Conservation (phyloP, 2,329 filamentous ascomycete species). For the Fusarium fujikuroi region DNA sequence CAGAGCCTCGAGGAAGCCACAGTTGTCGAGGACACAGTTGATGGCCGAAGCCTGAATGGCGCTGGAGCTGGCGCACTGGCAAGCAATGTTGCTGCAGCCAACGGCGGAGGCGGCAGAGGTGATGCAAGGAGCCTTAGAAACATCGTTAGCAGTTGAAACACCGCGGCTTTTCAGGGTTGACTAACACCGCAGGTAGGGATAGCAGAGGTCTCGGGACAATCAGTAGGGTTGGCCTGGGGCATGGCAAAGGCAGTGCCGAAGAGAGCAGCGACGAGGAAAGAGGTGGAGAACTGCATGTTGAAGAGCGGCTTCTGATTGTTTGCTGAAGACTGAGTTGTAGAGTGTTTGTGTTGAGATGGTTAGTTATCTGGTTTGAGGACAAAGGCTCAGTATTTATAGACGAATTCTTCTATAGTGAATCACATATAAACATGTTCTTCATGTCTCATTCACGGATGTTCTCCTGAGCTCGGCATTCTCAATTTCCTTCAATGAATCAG, state of each 20-base stretch:
- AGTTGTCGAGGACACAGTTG: slow-evolving; percentile 29
- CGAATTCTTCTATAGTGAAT: neutral
- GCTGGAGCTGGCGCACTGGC: slow-evolving; percentile 30
- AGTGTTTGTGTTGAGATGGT: neutral
- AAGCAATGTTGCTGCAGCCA: slow-evolving; percentile 31
- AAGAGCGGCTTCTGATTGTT: neutral
- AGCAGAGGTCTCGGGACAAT: slow-evolving; percentile 32
- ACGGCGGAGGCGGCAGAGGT: slow-evolving; percentile 28
- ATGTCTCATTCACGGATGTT: neutral
- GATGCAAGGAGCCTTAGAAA: slow-evolving; percentile 24
- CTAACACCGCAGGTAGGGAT: slow-evolving; percentile 37
- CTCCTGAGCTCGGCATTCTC: neutral
- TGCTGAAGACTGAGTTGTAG: neutral
- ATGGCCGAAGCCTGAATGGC: slow-evolving; percentile 32
- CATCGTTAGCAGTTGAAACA: neutral
- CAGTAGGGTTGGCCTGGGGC: slow-evolving; percentile 27
- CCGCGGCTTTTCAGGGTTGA: neutral
- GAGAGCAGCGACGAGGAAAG: slow-evolving; percentile 21
- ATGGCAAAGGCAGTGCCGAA: slow-evolving; percentile 20
- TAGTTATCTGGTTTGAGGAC: neutral
- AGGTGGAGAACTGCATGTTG: slow-evolving; percentile 27
- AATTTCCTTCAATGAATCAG: neutral
- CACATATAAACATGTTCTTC: neutral
- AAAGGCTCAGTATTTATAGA: neutral
- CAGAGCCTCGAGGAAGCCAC: slow-evolving; percentile 20